Evolutionary conservation across 495 filamentous ascomycete species (phyloP).

Genomic region (Cryomyces minteri): DNA sequence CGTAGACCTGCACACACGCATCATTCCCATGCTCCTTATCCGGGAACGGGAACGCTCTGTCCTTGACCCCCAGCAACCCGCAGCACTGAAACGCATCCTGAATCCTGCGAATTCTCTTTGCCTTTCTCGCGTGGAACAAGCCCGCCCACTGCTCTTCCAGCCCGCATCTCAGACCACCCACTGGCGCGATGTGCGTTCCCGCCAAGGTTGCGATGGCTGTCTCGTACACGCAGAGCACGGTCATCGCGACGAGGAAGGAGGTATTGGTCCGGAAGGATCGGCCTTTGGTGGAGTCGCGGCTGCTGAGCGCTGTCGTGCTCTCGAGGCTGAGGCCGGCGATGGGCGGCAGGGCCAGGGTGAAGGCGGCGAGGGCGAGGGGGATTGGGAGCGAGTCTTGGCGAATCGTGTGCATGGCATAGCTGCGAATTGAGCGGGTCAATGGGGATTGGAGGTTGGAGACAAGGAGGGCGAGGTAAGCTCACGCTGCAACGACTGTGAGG

Average conservation of each 20-base stretch:
- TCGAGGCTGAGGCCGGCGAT: slow-evolving; percentile 23
- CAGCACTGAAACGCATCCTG: slow-evolving; percentile 50
- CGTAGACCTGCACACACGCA: slow-evolving; percentile 8
- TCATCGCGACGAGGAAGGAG: slow-evolving; percentile 23
- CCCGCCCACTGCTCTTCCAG: slow-evolving; percentile 34
- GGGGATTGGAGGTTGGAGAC: too few relatives aligned
- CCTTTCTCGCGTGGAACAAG: slow-evolving; percentile 30
- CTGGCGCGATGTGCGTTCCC: slow-evolving; percentile 31
- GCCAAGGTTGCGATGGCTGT: slow-evolving; percentile 36
- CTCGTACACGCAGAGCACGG: slow-evolving; percentile 9
- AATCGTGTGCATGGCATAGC: slow-evolving; percentile 30
- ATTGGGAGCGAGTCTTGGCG: slow-evolving; percentile 32
- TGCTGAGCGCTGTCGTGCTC: slow-evolving; percentile 19
- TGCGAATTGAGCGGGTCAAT: slow-evolving; percentile 3
- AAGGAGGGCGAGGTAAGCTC: too few relatives aligned
- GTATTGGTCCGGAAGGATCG: slow-evolving; percentile 18
- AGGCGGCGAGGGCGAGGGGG: slow-evolving; percentile 24
- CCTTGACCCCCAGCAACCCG: slow-evolving; percentile 33
- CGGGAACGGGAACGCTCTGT: slow-evolving; percentile 40
- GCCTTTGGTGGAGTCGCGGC: slow-evolving; percentile 19
- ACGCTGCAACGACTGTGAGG: too few relatives aligned
- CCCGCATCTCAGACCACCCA: slow-evolving; percentile 26
- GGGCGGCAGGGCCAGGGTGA: slow-evolving; percentile 33
- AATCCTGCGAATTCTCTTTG: slow-evolving; percentile 32
- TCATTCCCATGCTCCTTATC: slow-evolving; percentile 3